Evolutionary conservation across 1,284 basidiomycete genomes (phyloP).

Genomic region (Porodaedalea pini): DNA sequence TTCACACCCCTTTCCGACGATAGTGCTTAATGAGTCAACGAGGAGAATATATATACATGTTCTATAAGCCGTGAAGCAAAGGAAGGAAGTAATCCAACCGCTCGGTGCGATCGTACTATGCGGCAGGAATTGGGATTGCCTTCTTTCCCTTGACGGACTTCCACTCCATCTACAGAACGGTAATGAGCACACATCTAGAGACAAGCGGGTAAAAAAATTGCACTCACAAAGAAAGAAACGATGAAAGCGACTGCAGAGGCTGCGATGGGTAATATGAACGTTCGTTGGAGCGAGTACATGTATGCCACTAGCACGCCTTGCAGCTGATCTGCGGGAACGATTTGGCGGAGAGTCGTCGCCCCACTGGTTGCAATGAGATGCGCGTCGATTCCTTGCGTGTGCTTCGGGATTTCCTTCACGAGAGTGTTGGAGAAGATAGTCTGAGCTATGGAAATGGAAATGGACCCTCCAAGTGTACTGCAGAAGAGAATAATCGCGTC

Average conservation of each 20-base stretch:
- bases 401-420: slow-evolving; percentile 13
- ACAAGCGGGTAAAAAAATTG: too few species aligned
- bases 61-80: too few species aligned
- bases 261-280: slow-evolving; percentile 16
- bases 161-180: too few species aligned
- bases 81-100: too few species aligned
- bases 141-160: too few species aligned
- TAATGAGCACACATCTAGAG: too few species aligned
- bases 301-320: slow-evolving; percentile 19
- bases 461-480: slow-evolving; percentile 23
- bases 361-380: slow-evolving; percentile 15
- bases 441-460: slow-evolving; percentile 25
- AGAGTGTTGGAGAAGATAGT: slow-evolving; percentile 24
- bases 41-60: too few species aligned
- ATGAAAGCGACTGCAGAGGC: slow-evolving; percentile 2
- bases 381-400: slow-evolving; percentile 20
- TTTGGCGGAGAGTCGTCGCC: slow-evolving; percentile 19
- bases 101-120: too few species aligned
- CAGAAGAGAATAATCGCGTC: slow-evolving; percentile 23
- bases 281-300: slow-evolving; percentile 5
- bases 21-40: too few species aligned
- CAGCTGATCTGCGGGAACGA: slow-evolving; percentile 17
- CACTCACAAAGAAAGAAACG: slow-evolving; percentile 12
- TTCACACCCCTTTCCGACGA: too few species aligned
- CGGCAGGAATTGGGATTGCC: too few species aligned